Conservation (phyloP, 2,329 filamentous ascomycete species). For the Fusarium torulosum region DNA sequence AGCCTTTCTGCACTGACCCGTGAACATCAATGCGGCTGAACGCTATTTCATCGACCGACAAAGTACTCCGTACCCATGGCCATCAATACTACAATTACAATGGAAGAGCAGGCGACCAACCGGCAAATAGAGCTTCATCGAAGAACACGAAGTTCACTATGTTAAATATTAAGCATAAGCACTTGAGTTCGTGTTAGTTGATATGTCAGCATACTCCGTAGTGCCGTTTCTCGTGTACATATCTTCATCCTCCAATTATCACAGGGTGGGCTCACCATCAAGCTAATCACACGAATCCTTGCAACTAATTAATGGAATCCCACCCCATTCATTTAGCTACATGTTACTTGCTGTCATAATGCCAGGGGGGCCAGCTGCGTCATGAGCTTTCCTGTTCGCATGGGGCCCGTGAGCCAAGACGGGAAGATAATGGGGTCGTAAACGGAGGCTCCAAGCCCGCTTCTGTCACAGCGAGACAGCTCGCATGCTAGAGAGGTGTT, state of each 20-base stretch:
- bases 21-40: conserved; percentile 17
- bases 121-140: not conserved
- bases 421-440: conserved; percentile 26
- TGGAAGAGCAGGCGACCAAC: not conserved
- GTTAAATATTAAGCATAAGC: conserved; percentile 11
- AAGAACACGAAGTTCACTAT: not conserved
- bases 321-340: conserved; percentile 16
- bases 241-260: conserved; percentile 24
- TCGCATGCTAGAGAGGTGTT: not conserved
- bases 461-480: conserved; percentile 17
- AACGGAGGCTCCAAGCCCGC: conserved; percentile 31
- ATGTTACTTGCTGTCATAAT: conserved; percentile 35
- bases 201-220: not conserved
- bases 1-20: conserved; percentile 8
- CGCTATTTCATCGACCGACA: conserved; percentile 7
- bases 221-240: conserved; percentile 2
- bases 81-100: not conserved
- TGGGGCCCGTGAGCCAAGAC: conserved; percentile 33
- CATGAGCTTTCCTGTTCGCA: conserved; percentile 23
- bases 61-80: not conserved
- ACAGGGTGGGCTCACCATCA: conserved; percentile 6
- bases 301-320: conserved; percentile 31
- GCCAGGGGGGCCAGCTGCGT: conserved; percentile 30
- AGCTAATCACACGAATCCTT: conserved; percentile 32
- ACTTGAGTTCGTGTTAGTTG: conserved; percentile 22